Evolutionary conservation across 768 basidiomycete genomes (phyloP), one percentile per base, ranked within the genome.

Genomic region (Leucosporidium yakuticum): DNA sequence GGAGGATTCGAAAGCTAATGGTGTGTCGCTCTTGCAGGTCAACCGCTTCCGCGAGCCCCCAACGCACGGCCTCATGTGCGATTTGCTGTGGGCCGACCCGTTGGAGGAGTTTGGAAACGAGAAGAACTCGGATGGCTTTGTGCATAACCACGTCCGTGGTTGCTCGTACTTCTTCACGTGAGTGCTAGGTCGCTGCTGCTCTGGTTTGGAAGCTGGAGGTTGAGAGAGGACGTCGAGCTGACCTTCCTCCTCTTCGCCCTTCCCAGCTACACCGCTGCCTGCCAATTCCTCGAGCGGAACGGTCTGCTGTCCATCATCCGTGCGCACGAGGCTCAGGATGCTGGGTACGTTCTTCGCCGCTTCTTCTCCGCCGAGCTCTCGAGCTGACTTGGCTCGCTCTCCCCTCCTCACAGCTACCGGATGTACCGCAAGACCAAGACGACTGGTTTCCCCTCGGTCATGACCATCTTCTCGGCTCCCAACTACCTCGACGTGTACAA

Each of bases 381-480:
- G 47, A n/a, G n/a, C 29, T 55, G 50, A 11, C 57, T 8, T 1
- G 15, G 2, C 57, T 65, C 2, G 31, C 61, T 2, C 21, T 5
- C 32, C 25, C 47, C 50, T 15, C n/a, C 6, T 14, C 25, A 7
- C 63, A 76, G 76, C 4, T 76, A 77, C 63, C 90, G 94, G 63
- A 97, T 97, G 96, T 97, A 98, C 77, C 90, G 93, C 73, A 99
- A 99, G 81, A 97, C 95, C 7, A 91, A 92, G 80, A 89, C 91
- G 25, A 98, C 94, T 0, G 94, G 95, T 9, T 98, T 99, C 83
- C 95, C 96, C 23, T 95, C 93, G 21, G 94, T 99, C 67, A 98
- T 99, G 93, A 98, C 95, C n/a, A 93, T 99, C 76, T 99, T 99
- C 81, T 94, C 91, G 21, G 94, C 94, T 12, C 96, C 96, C 51